Base-by-base conservation (phyloP, 164 flowering plant species). In the Berberis vulgaris region DNA sequence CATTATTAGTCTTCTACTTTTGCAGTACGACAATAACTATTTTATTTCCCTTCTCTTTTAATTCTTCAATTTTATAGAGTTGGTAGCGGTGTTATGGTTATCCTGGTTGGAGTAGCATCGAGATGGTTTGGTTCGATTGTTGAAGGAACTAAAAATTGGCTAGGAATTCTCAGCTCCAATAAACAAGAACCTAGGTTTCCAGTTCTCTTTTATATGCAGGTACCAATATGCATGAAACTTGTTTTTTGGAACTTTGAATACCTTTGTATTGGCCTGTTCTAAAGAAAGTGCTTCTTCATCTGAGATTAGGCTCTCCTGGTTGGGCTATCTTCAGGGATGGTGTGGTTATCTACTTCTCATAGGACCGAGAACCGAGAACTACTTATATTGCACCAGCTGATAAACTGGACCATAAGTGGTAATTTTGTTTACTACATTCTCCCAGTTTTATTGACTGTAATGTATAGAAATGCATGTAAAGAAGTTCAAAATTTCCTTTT, bases 361-460 rank as follows among this genome's bases (percentile, higher is more conserved):
- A 77, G 98, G 78, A 83, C 93, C 12, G 72, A 85, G 71, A 86
- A 90, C 67, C 93, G 83, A 69, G 94, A 93, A 81, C 76, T 93
- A 62, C 92, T 74, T 67, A 69, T 65, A 11, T 13, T 77, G 4
- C 97, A 93, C 81, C 98, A 93, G 77, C 56, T 88, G 60, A 74
- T 85, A 64, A 93, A 85, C 72, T 93, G 98, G 98, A 81, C 67
- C 43, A 66, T 86, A 76, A 86, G 91, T 73, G 98, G 98, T 93
- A 78, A 26, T 26, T 26, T 26, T 26, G 26, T 26, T 62, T 39
- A 45, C 10, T 43, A 66, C 45, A 6, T 41, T 2, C n/a, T 45
- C 59, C 11, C n/a, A 3, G 12, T 8, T 52, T 52, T 7, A 4
- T 26, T 52, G 50, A 6, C 10, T 11, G 10, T 6, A 6, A 47